Percentiles rank a stretch among this genome's conserved stretches.
Conservation (phyloP, 1,284 basidiomycete species). For the Trichosporon sp. region DNA sequence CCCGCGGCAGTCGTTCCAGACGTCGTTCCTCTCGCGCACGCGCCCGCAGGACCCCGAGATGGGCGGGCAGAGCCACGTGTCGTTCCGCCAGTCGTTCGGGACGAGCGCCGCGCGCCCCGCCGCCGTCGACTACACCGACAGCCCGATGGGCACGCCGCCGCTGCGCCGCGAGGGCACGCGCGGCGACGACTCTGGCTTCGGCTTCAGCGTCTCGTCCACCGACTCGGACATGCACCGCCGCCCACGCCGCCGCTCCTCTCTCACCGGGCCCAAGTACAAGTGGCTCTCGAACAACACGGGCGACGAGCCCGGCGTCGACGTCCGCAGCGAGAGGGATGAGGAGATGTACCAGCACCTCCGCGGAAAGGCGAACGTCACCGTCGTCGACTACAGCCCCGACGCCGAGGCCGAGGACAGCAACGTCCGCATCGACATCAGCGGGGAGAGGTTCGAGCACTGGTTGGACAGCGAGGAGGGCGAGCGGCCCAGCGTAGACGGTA, state of each 20-base stretch:
- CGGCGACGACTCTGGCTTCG: background rate
- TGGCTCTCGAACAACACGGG: conserved; percentile 46
- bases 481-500: conserved; percentile 33
- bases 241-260: background rate
- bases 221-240: background rate
- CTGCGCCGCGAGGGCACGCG: background rate
- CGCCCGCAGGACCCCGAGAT: background rate
- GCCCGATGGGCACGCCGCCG: background rate
- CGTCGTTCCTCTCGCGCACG: background rate
- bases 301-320: conserved; percentile 50
- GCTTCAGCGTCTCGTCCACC: background rate
- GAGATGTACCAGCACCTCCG: conserved; percentile 40
- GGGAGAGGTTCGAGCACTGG: conserved; percentile 41
- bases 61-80: background rate
- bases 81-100: conserved; percentile 5
- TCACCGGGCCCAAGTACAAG: conserved; percentile 19
- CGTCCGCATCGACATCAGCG: conserved; percentile 42
- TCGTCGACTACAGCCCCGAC: conserved; percentile 46
- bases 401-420: conserved; percentile 39
- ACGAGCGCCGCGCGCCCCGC: background rate
- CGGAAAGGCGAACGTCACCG: conserved; percentile 32
- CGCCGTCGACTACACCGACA: background rate
- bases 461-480: conserved; percentile 35
- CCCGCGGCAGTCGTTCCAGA: background rate
- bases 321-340: conserved; percentile 40